Percentiles rank a stretch among this genome's conserved stretches.
Evolutionary conservation across 2,329 filamentous ascomycete genomes (phyloP).

Genomic region (Phyllosticta ampelicida): DNA sequence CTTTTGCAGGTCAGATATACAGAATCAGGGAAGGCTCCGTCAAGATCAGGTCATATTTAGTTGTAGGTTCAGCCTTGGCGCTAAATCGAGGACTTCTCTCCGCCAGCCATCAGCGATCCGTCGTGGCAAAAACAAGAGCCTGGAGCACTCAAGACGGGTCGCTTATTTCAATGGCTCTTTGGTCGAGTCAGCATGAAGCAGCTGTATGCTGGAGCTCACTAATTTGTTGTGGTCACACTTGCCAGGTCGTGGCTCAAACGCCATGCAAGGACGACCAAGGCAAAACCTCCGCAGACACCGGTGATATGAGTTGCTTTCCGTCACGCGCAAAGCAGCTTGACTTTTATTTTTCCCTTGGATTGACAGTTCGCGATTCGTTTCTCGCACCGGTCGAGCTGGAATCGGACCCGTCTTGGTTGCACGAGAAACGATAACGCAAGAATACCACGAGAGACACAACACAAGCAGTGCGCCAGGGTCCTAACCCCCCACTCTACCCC

Average conservation of each 20-base stretch:
- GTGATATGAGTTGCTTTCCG: background rate
- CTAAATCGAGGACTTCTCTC: background rate
- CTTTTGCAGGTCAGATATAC: background rate
- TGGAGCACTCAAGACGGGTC: background rate
- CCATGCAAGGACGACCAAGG: slow-evolving; percentile 9
- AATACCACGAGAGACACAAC: background rate
- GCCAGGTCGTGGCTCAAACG: slow-evolving; percentile 2
- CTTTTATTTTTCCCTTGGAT: background rate
- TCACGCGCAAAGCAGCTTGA: slow-evolving; percentile 2
- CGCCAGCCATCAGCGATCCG: background rate
- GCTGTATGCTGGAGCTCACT: background rate
- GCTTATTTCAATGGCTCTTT: background rate
- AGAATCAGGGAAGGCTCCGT: background rate
- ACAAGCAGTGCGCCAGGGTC: background rate
- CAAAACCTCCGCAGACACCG: background rate
- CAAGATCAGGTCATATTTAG: background rate
- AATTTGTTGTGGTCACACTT: background rate
- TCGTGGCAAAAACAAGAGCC: background rate
- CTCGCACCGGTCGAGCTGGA: background rate
- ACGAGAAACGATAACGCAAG: background rate
- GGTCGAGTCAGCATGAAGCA: background rate
- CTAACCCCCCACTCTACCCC: background rate
- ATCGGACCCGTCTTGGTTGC: background rate
- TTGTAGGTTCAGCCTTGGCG: background rate
- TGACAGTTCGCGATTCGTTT: background rate